Percentiles rank a stretch among this genome's conserved stretches.
These are phyloP conservation scores for Trichocladium antarcticum DNA, from an alignment of 495 filamentous ascomycete species.

Conservation along the genomic window DNA sequence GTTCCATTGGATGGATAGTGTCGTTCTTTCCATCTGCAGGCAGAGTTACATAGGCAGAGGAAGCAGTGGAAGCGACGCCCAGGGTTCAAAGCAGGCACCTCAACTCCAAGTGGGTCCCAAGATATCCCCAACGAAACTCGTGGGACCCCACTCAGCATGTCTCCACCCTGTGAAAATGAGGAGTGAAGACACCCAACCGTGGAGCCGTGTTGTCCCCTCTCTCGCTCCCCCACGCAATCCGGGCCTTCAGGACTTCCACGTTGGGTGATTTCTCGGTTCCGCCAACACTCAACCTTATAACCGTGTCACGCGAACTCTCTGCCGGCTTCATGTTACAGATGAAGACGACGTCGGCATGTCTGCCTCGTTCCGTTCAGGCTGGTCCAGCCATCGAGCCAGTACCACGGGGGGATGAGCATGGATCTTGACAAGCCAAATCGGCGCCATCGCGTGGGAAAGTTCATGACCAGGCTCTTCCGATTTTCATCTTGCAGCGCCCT, in stretches of 20 bases:
- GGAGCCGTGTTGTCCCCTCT: not conserved
- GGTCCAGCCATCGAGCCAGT: no score
- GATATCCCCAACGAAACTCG: not conserved
- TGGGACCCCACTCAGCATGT: no score
- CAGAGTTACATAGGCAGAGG: not conserved
- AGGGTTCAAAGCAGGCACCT: not conserved
- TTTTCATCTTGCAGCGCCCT: constrained; percentile 9
- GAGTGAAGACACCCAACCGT: no score
- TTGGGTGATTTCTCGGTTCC: constrained; percentile 17
- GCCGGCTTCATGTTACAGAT: constrained; percentile 29
- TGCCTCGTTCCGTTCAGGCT: no score
- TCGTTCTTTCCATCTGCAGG: not conserved
- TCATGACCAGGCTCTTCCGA: not conserved
- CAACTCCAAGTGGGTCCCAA: not conserved
- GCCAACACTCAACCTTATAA: constrained; percentile 9
- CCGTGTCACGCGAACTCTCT: constrained; percentile 22
- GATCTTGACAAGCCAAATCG: not conserved
- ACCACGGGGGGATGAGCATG: not conserved
- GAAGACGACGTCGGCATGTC: constrained; percentile 8
- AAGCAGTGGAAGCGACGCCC: not conserved
- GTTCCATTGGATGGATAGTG: not conserved
- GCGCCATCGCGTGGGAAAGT: constrained; percentile 6
- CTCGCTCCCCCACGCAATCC: constrained; percentile 8
- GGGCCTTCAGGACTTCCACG: not conserved
- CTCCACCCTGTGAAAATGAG: no score